phyloP scores from a whole-genome alignment of 2,329 filamentous ascomycete genomes.

The Fusarium aywerte region DNA sequence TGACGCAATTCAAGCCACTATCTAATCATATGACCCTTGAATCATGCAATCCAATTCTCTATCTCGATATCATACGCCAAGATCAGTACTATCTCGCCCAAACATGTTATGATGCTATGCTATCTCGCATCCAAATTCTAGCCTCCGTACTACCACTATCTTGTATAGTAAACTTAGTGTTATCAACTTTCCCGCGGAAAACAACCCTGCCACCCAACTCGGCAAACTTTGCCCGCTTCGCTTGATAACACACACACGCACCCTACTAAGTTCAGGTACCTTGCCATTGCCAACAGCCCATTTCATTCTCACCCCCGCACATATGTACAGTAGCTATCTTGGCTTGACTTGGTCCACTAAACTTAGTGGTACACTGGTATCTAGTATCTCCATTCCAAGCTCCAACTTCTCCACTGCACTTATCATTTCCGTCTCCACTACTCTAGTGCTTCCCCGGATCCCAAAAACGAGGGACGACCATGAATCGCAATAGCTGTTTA shows the following conservation, averaged over 20 bases:
- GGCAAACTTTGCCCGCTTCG: slow-evolving; percentile 3
- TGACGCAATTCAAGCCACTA: slow-evolving; percentile 8
- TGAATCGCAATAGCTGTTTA: slow-evolving; percentile 28
- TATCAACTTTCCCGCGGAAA: slow-evolving; percentile 33
- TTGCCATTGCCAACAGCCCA: slow-evolving; percentile 7
- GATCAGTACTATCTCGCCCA: slow-evolving; percentile 12
- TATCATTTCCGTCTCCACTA: slow-evolving; percentile 13
- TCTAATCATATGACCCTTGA: background rate
- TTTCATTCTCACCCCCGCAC: slow-evolving; percentile 23
- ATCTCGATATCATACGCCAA: slow-evolving; percentile 17
- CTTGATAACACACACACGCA: slow-evolving; percentile 18
- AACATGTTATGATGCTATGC: slow-evolving; percentile 29
- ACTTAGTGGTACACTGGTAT: no score
- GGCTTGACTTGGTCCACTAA: slow-evolving; percentile 17
- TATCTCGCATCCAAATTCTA: slow-evolving; percentile 29
- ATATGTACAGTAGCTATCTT: slow-evolving; percentile 16
- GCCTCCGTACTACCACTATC: slow-evolving; percentile 9
- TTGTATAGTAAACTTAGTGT: background rate
- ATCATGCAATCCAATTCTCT: background rate
- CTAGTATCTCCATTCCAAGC: slow-evolving; percentile 19
- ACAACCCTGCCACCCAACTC: background rate
- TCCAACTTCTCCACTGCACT: slow-evolving; percentile 11
- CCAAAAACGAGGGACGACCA: slow-evolving; percentile 7
- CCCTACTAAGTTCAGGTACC: background rate
- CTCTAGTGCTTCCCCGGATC: slow-evolving; percentile 39